Evolutionary conservation across 352 stramenopile genomes (phyloP), one percentile per base, ranked within the genome.

Genomic region (Pythium aristosporum): DNA sequence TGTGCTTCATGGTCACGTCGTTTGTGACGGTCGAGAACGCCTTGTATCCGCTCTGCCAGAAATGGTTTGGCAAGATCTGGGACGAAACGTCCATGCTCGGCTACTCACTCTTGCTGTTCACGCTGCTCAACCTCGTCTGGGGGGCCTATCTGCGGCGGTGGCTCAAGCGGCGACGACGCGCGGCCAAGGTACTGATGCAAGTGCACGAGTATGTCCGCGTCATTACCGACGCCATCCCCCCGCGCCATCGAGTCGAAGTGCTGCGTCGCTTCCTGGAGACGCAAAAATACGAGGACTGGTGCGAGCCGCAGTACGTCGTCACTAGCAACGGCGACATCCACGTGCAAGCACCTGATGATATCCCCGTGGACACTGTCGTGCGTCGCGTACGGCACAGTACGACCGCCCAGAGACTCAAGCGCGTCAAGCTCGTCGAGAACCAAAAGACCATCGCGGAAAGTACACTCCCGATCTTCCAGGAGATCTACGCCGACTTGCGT

Each of bases 1-100:
- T 85, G 51, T 87, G 77, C 75, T 89, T 89, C 63, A 57, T 87
- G 8, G 69, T 85, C 41, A 68, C 78, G 12, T 86, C 68, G 37
- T n/a, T 75, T 10, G 76, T 89, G 12, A 74, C 77, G 21, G 54
- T 89, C 46, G 80, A 84, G 63, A 89, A 82, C 50, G 73, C 80
- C 5, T 58, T 89, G 7, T 85, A 76, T 53, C 76, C 76, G 2
- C 11, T 82, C 2, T 37, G 32, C 20, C 11, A 41, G n/a, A 8
- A 16, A 21, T 28, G n/a, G 13, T 70, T 87, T n/a, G 49, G 23
- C 7, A 46, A 57, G 0, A 46, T 57, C 16, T 74, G 39, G 12
- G 69, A 67, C 61, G 74, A 82, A 30, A 53, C 71, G 7, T 53
- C 60, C 10, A 30, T 85, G 2, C 43, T 85, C 3, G 64, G 69